Conservation (phyloP, 2,329 filamentous ascomycete species). For the Celoporthe dispersa region DNA sequence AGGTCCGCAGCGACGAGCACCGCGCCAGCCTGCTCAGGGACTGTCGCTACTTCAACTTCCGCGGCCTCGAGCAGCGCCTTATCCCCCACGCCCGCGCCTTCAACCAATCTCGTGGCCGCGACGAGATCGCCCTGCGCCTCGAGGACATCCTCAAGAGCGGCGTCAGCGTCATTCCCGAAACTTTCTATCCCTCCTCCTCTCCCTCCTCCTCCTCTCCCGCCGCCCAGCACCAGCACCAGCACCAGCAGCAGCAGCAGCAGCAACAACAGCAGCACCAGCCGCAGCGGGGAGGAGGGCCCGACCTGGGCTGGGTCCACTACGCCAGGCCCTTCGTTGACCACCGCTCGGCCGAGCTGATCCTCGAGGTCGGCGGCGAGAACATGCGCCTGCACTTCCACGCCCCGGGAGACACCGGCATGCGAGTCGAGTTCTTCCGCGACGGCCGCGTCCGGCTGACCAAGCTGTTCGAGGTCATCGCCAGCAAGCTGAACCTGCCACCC, state of each 20-base stretch:
- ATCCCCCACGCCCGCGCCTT: constrained; percentile 77
- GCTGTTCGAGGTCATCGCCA: constrained; percentile 79
- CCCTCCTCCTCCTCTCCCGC: constrained; percentile 36
- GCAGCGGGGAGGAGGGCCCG: constrained; percentile 45
- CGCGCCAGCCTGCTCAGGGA: constrained; percentile 79
- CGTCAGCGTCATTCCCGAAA: constrained; percentile 65
- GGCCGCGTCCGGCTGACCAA: constrained; percentile 72
- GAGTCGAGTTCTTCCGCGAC: constrained; percentile 76
- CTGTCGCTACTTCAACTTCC: constrained; percentile 91
- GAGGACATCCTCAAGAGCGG: constrained; percentile 91
- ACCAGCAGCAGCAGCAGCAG: constrained; percentile 51
- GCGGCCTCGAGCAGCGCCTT: constrained; percentile 85
- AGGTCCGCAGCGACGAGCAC: constrained; percentile 77
- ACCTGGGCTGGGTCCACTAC: constrained; percentile 75
- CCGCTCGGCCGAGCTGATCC: constrained; percentile 70
- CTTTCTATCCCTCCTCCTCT: constrained; percentile 28
- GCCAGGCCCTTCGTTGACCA: constrained; percentile 86
- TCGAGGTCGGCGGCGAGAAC: constrained; percentile 76
- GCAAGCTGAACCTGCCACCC: constrained; percentile 73
- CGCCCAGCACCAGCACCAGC: constrained; percentile 50
- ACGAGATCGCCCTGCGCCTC: constrained; percentile 79
- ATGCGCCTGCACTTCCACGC: constrained; percentile 58
- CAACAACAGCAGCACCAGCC: constrained; percentile 30
- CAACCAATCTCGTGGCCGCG: constrained; percentile 69
- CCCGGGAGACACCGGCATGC: constrained; percentile 37